These are phyloP conservation scores for Tremella yokohamensis DNA, from an alignment of 768 basidiomycete genomes.

Conservation along the genomic window DNA sequence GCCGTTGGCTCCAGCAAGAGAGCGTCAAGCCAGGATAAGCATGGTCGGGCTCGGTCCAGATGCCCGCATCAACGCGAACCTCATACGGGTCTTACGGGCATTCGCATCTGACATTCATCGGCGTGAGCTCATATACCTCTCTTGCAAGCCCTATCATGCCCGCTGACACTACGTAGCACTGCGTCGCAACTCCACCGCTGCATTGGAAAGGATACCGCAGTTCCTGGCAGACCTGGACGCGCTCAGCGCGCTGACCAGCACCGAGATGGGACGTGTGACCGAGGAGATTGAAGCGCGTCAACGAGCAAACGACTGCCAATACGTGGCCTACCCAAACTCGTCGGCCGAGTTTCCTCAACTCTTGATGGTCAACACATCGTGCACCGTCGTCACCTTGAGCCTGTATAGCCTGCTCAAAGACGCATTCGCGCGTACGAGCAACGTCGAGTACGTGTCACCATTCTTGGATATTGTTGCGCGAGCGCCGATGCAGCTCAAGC, in stretches of 20 bases:
- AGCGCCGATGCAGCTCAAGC: constrained; percentile 5
- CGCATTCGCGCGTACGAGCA: neutral
- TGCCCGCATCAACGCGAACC: neutral
- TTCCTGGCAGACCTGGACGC: neutral
- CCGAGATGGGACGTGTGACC: neutral
- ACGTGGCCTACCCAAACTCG: neutral
- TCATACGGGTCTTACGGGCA: neutral
- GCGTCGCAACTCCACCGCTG: neutral
- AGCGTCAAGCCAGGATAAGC: neutral
- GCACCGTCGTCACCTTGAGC: neutral
- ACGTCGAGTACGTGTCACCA: neutral
- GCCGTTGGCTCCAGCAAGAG: neutral
- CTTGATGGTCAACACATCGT: neutral
- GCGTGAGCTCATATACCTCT: neutral
- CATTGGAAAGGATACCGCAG: neutral
- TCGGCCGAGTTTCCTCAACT: neutral
- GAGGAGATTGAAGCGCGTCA: neutral
- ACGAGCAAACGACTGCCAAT: neutral
- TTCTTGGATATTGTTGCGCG: neutral
- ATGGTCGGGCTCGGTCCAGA: neutral
- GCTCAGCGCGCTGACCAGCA: neutral
- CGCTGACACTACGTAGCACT: constrained; percentile 1
- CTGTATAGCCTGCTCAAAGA: neutral
- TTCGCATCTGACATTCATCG: constrained; percentile 7
- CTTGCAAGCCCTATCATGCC: too few relatives aligned